Base-by-base conservation (phyloP, 2,329 filamentous ascomycete genomes). In the Tolypocladium sp. region DNA sequence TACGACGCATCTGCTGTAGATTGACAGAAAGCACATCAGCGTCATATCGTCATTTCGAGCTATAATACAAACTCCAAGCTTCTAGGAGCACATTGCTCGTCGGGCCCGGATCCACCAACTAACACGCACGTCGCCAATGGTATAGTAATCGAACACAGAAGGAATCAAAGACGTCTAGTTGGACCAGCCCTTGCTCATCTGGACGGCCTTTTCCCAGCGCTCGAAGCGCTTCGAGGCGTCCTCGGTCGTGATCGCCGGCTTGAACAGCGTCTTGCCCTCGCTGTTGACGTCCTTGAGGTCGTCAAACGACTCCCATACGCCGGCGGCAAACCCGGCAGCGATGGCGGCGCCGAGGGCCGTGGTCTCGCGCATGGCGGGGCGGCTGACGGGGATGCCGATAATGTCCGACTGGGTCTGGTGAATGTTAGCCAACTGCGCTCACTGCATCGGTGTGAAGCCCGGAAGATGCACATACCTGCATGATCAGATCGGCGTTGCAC, bases 341-440 rank as follows among this genome's bases (percentile, higher is more conserved):
- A 93, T 92, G 51, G 90, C 90, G 37, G 90, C 89, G 38, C 90
- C 90, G 4, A 93, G 80, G 1, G 90, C 88, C 4, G 90, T 94
- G 3, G 90, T 92, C 74, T 94, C 90, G 63, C 89, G 85, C 90
- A 94, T 93, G 58, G 83, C 81, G 4, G 90, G 90, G 44, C 90
- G 84, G 70, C 89, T 84, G 62, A 93, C 87, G 51, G 89, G 87
- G 64, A 93, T 92, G 57, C 87, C 85, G 66, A 91, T 90, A 53
- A 93, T 82, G 73, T 93, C 87, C 63, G 90, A 83, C 80, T 94
- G 90, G 7, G 88, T 90, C 82, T 84, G 62, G 27, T 52, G 49
- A 33, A 52, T 52, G 49, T 52, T 52, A 52, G 27, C 49, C 27
- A 3, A 35, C 20, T 33, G 49, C 27, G 2, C 35, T 37, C 35